Conservation (phyloP, 176 grass and related monocot species). For the Oryza meyeriana region DNA sequence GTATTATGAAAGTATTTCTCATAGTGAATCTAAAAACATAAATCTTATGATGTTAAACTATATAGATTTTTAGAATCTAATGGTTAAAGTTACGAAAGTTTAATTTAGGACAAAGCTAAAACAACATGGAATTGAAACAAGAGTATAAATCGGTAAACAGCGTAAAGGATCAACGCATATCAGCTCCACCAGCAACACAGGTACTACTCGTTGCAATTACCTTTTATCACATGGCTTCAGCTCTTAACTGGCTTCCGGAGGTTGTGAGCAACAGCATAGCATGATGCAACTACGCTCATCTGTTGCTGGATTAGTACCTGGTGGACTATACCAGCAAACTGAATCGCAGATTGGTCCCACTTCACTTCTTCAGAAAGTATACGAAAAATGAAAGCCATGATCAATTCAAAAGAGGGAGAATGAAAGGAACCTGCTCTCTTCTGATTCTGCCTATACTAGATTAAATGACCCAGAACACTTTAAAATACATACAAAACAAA, state of each 20-base stretch:
- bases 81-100: too few species aligned
- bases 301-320: background rate
- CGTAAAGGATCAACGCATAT: background rate
- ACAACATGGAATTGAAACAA: too few species aligned
- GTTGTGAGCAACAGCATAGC: background rate
- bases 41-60: too few species aligned
- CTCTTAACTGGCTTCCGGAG: background rate
- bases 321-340: background rate
- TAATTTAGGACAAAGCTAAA: too few species aligned
- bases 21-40: too few species aligned
- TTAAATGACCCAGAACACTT: conserved; percentile 18
- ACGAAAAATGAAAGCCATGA: background rate
- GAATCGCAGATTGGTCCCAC: background rate
- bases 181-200: background rate
- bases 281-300: background rate
- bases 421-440: conserved; percentile 29
- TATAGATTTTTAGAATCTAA: too few species aligned
- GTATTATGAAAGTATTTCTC: too few species aligned
- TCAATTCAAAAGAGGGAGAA: background rate
- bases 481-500: conserved; percentile 31
- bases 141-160: too few species aligned
- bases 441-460: conserved; percentile 34
- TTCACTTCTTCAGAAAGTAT: background rate
- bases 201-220: background rate
- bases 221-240: background rate